Evolutionary conservation across 2,329 filamentous ascomycete genomes (phyloP).

Genomic region (Aspergillus jensenii): DNA sequence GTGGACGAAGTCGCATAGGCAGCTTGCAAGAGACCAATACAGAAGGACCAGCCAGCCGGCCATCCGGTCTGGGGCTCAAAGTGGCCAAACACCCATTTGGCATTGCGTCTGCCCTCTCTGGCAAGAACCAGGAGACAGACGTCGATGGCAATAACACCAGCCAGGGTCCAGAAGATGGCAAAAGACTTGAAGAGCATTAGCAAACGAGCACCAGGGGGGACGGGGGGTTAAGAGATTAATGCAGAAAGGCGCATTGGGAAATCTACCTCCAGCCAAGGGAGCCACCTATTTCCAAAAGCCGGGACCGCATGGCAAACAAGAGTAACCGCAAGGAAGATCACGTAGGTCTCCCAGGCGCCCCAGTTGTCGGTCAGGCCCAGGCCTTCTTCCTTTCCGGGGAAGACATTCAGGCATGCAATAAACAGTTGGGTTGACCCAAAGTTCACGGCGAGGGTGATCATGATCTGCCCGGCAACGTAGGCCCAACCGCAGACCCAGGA

Average conservation of each 20-base stretch:
- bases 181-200: slow-evolving; percentile 59
- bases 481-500: slow-evolving; percentile 71
- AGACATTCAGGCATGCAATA: slow-evolving; percentile 57
- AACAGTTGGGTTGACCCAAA: slow-evolving; percentile 65
- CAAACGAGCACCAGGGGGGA: not conserved
- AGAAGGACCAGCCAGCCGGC: slow-evolving; percentile 70
- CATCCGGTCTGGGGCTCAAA: slow-evolving; percentile 25
- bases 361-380: slow-evolving; percentile 56
- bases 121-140: slow-evolving; percentile 61
- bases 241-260: slow-evolving; percentile 4
- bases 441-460: slow-evolving; percentile 71
- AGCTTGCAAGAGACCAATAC: slow-evolving; percentile 69
- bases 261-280: slow-evolving; percentile 65
- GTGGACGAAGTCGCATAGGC: slow-evolving; percentile 55
- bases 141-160: slow-evolving; percentile 67
- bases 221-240: not conserved
- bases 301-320: slow-evolving; percentile 55
- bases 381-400: slow-evolving; percentile 45
- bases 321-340: slow-evolving; percentile 71
- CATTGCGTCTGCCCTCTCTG: slow-evolving; percentile 59
- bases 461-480: slow-evolving; percentile 77
- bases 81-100: slow-evolving; percentile 54
- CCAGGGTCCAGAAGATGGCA: slow-evolving; percentile 67
- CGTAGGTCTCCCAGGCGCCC: slow-evolving; percentile 62
- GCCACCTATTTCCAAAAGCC: slow-evolving; percentile 53